Evolutionary conservation across 2,329 filamentous ascomycete genomes (phyloP).

Genomic region (Ophiostoma sp.): DNA sequence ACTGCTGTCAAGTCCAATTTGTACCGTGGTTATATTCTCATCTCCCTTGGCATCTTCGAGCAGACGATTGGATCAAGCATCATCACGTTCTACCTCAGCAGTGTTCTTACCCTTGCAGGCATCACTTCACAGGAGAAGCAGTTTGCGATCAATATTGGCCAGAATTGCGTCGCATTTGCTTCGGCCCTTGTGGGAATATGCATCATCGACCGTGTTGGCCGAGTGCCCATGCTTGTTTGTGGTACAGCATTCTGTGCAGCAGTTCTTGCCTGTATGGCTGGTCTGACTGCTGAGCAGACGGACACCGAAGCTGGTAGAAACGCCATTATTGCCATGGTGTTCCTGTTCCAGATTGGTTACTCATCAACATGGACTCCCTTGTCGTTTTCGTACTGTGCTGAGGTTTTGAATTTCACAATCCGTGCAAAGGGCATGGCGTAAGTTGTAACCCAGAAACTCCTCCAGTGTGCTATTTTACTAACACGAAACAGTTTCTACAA

Average conservation of each 20-base stretch:
- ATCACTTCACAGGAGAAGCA: neutral
- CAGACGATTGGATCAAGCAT: neutral
- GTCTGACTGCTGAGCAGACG: neutral
- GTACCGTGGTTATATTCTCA: neutral
- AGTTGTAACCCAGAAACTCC: neutral
- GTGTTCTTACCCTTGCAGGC: neutral
- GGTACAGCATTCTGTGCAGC: neutral
- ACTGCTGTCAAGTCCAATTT: neutral
- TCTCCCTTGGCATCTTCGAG: neutral
- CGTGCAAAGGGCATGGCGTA: constrained; percentile 2
- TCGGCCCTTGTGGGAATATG: neutral
- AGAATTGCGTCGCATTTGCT: neutral
- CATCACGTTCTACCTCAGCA: constrained; percentile 1
- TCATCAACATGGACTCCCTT: neutral
- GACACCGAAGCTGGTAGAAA: neutral
- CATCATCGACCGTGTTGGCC: neutral
- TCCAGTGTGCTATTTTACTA: neutral
- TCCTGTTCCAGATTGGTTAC: neutral
- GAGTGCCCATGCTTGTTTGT: neutral
- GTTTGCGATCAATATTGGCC: constrained; percentile 3
- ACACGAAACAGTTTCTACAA: neutral
- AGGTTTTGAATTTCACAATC: neutral
- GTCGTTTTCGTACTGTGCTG: neutral
- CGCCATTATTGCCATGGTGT: neutral
- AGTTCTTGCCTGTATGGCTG: neutral